Percentiles rank a stretch among this genome's conserved stretches.
Evolutionary conservation across 192 early-diverging fungal species (phyloP).

Genomic region (Coemansia sp.): DNA sequence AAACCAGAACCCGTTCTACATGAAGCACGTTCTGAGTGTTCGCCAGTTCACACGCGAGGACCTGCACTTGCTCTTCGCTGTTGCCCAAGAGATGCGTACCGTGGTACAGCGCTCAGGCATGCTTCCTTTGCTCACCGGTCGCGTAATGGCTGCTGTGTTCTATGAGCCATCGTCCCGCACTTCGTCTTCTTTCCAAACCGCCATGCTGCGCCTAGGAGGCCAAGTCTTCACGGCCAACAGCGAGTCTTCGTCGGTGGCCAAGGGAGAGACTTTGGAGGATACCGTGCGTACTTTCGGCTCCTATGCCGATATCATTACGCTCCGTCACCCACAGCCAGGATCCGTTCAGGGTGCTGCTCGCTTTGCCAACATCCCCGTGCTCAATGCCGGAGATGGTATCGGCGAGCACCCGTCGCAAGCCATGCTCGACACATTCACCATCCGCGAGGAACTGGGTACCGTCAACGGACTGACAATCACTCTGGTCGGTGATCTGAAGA

Average conservation of each 20-base stretch:
- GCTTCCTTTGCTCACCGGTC: slow-evolving; percentile 85
- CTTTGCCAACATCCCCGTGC: slow-evolving; percentile 87
- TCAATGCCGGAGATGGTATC: slow-evolving; percentile 96
- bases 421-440: slow-evolving; percentile 95
- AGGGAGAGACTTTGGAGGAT: slow-evolving; percentile 95
- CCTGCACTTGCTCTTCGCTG: slow-evolving; percentile 91
- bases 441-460: slow-evolving; percentile 92
- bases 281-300: slow-evolving; percentile 92
- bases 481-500: slow-evolving; percentile 95
- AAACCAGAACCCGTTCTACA: slow-evolving; percentile 77
- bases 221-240: slow-evolving; percentile 84
- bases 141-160: slow-evolving; percentile 94
- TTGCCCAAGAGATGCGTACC: slow-evolving; percentile 96
- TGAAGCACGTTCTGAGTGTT: slow-evolving; percentile 90
- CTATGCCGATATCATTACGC: slow-evolving; percentile 91
- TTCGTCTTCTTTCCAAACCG: slow-evolving; percentile 90
- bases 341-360: slow-evolving; percentile 83
- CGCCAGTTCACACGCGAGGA: slow-evolving; percentile 93
- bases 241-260: slow-evolving; percentile 86
- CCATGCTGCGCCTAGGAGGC: slow-evolving; percentile 93
- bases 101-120: slow-evolving; percentile 89
- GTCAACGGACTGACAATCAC: slow-evolving; percentile 96
- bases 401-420: slow-evolving; percentile 99
- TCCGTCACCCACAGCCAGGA: slow-evolving; percentile 93
- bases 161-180: slow-evolving; percentile 97